These are phyloP conservation scores for Beauveria australis DNA, from an alignment of 2,329 filamentous ascomycete genomes.

Conservation along the genomic window DNA sequence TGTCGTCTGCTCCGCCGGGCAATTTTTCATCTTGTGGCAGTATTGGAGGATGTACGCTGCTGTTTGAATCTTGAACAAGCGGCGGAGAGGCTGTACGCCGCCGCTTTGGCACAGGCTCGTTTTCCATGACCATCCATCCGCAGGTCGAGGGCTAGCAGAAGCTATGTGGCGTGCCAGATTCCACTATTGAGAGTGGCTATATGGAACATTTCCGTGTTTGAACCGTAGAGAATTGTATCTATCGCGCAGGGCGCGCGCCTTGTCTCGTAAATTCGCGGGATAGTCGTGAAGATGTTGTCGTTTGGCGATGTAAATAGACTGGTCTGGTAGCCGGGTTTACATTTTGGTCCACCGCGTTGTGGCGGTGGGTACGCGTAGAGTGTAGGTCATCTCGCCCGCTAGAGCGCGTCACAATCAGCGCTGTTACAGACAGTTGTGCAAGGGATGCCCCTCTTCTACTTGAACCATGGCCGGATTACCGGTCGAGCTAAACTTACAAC, in stretches of 20 bases:
- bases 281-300: background rate
- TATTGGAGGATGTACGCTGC: background rate
- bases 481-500: too few species aligned
- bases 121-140: slow-evolving; percentile 10
- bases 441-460: background rate
- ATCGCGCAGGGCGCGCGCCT: background rate
- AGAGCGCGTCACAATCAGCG: background rate
- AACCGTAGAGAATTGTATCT: background rate
- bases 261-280: background rate
- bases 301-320: slow-evolving; percentile 5
- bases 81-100: slow-evolving; percentile 41
- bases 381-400: background rate
- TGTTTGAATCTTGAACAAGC: slow-evolving; percentile 17
- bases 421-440: background rate
- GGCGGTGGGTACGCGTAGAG: slow-evolving; percentile 7
- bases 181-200: background rate
- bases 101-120: slow-evolving; percentile 53
- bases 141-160: background rate
- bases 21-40: slow-evolving; percentile 15
- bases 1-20: slow-evolving; percentile 33
- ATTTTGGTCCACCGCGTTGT: slow-evolving; percentile 2
- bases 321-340: background rate
- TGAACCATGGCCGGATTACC: background rate
- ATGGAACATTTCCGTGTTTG: background rate
- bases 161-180: background rate